Base-by-base conservation (phyloP, 164 flowering plant species). In the Magnolia changhungtana region DNA sequence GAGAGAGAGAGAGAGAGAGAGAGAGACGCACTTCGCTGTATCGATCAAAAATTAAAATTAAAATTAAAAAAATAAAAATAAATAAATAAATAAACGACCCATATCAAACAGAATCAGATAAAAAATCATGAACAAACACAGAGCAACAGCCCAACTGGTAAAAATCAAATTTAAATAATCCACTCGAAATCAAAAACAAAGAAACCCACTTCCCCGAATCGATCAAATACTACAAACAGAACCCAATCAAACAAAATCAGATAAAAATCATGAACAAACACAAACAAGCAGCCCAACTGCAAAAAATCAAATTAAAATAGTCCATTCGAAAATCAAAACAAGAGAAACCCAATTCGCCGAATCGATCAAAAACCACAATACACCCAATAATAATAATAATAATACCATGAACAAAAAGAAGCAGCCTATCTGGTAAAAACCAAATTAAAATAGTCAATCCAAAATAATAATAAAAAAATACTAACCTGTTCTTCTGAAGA, bases 401-500 rank as follows among this genome's bases (percentile, higher is more conserved):
- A 24, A 24, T 1, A 27, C 29, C 29, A 27, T 27, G 14, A 14
- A 55, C 13, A 55, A 8, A 55, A 11, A 11, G 18, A 55, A 11
- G 61, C 2, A 55, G 61, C 18, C 16, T 3, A 55, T 3, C 18
- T 55, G 2, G 61, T 55, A 16, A 55, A 55, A 11, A 55, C 20
- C 71, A 29, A 68, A 65, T 65, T 29, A 1, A 29, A 29, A 29
- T 16, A 68, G 13, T 29, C 71, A 11, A 14, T 10, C 45, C 45
- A 67, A 67, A 31, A 67, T 23, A 65, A 20, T 2, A 65, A 24
- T n/a, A 20, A 1, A 24, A 18, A 45, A 31, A 50, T 49, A 50
- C 13, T 45, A 11, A 70, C 55, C 72, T 70, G 72, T n/a, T 70
- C 72, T 31, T 70, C 55, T 49, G 72, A 50, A 27, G 11, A 13